These are phyloP conservation scores for Cryphonectria nitschkei DNA, from an alignment of 2,329 filamentous ascomycete genomes.

Conservation along the genomic window DNA sequence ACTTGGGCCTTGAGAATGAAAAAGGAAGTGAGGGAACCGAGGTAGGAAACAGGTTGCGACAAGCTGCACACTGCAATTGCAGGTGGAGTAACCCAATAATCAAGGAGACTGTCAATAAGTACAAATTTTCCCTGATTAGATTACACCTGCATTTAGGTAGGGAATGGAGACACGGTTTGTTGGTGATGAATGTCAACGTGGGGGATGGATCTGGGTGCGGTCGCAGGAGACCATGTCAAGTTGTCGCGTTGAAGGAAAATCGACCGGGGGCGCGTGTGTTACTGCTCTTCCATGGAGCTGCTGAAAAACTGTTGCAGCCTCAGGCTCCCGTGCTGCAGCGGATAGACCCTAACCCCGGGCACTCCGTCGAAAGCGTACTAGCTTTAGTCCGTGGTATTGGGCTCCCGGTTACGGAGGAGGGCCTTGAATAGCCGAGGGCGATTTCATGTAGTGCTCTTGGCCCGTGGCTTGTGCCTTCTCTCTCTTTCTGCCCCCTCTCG, in stretches of 20 bases:
- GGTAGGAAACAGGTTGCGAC: neutral
- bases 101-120: neutral
- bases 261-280: constrained; percentile 20
- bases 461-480: constrained; percentile 1
- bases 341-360: neutral
- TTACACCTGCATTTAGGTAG: neutral
- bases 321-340: constrained; percentile 10
- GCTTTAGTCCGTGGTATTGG: neutral
- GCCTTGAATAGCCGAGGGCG: constrained; percentile 28
- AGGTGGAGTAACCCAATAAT: constrained; percentile 10
- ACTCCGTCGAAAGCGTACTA: neutral
- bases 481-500: constrained; percentile 1
- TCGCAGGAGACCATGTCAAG: constrained; percentile 29
- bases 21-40: neutral
- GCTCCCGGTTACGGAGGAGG: constrained; percentile 14
- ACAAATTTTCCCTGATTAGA: neutral
- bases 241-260: constrained; percentile 29
- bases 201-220: constrained; percentile 14
- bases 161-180: constrained; percentile 18
- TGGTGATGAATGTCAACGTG: constrained; percentile 13
- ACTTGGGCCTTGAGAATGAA: neutral
- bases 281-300: neutral
- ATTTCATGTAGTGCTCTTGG: constrained; percentile 1
- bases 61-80: constrained; percentile 26
- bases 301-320: constrained; percentile 25